Evolutionary conservation across 371 early-diverging fungal genomes (phyloP).

Genomic region (Lichtheimia ramosa): DNA sequence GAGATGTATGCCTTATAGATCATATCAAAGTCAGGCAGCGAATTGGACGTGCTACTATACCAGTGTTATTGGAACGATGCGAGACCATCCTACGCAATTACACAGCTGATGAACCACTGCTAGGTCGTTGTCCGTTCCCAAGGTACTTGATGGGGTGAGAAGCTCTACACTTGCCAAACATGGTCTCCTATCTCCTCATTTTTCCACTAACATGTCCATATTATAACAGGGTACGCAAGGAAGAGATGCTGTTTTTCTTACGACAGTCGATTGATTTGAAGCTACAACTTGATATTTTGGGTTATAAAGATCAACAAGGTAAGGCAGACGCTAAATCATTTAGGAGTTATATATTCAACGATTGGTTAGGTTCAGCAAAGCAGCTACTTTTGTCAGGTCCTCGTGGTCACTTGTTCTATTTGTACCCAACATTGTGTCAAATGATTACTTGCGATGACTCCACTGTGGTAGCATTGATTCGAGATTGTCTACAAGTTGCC

Average conservation of each 20-base stretch:
- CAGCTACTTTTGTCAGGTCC: constrained; percentile 58
- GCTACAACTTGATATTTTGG: constrained; percentile 52
- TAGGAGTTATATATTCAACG: constrained; percentile 4
- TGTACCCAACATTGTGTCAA: constrained; percentile 70
- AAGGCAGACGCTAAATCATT: constrained; percentile 6
- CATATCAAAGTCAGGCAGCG: constrained; percentile 46
- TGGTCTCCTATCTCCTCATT: background rate
- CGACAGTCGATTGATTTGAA: constrained; percentile 61
- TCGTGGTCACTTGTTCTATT: constrained; percentile 70
- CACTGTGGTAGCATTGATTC: constrained; percentile 55
- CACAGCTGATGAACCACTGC: constrained; percentile 69
- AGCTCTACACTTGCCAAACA: constrained; percentile 1
- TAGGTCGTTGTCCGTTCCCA: constrained; percentile 82
- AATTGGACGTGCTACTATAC: constrained; percentile 69
- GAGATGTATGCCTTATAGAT: constrained; percentile 13
- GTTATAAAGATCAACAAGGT: constrained; percentile 20
- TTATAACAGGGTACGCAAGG: constrained; percentile 63
- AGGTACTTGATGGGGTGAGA: constrained; percentile 61
- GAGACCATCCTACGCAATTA: constrained; percentile 67
- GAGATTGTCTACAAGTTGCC: constrained; percentile 55
- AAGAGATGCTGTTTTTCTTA: constrained; percentile 73
- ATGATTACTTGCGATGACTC: constrained; percentile 62
- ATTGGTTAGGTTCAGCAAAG: constrained; percentile 29
- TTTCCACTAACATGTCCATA: background rate
- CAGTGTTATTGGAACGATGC: constrained; percentile 73